Conservation (phyloP, 345 rosid genomes). For the Aethionema arabicum region DNA sequence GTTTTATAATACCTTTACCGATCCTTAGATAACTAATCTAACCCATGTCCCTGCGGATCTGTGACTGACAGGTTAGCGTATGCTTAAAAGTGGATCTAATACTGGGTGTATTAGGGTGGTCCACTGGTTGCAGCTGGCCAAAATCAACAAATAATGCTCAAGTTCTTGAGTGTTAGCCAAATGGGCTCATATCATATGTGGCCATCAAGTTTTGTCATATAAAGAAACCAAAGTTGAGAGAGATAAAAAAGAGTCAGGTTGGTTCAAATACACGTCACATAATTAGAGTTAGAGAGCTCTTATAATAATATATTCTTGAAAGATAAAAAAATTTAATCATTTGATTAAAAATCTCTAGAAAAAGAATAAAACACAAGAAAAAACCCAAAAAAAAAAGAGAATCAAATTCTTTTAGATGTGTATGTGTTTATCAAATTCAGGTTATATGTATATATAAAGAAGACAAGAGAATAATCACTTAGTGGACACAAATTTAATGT, state of each 20-base stretch:
- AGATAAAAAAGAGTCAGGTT: slow-evolving; percentile 27
- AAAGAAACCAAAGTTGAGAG: slow-evolving; percentile 20
- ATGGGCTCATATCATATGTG: slow-evolving; percentile 20
- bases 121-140: slow-evolving; percentile 95
- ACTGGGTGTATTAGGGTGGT: slow-evolving; percentile 90
- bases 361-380: neutral
- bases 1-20: neutral
- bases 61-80: slow-evolving; percentile 55
- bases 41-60: slow-evolving; percentile 9
- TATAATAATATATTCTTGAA: slow-evolving; percentile 27
- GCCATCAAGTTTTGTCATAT: slow-evolving; percentile 41
- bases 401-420: slow-evolving; percentile 40
- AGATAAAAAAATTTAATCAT: slow-evolving; percentile 20
- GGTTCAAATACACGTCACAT: slow-evolving; percentile 13
- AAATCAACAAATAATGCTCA: slow-evolving; percentile 46
- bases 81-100: slow-evolving; percentile 76
- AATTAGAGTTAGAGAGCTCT: slow-evolving; percentile 33
- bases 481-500: slow-evolving; percentile 27
- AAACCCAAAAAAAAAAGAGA: slow-evolving; percentile 4
- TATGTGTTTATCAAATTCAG: slow-evolving; percentile 30
- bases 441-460: slow-evolving; percentile 33
- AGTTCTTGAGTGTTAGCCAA: slow-evolving; percentile 57
- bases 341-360: slow-evolving; percentile 2
- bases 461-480: slow-evolving; percentile 14
- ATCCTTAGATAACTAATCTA: slow-evolving; percentile 1